A percentile compares a stretch with the other conserved stretches of the same genome.
Evolutionary conservation across 228 moss, liverwort and hornwort species (phyloP).

Genomic region (Sphagnum fallax): DNA sequence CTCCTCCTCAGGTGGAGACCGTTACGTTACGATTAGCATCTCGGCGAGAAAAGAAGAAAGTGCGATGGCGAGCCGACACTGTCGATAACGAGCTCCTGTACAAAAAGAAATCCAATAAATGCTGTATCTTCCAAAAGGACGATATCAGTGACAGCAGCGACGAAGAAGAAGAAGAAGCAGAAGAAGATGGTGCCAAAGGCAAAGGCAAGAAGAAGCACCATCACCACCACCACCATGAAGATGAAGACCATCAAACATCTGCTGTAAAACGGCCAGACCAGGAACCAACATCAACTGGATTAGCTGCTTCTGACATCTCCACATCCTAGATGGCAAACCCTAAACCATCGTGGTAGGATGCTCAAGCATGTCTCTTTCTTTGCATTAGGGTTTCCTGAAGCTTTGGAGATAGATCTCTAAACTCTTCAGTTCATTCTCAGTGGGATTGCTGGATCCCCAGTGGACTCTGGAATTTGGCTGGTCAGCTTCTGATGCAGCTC

Average conservation of each 20-base stretch:
- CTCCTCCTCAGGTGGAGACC: conserved; percentile 39
- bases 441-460: too few relatives aligned
- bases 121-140: conserved; percentile 86
- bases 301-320: too few relatives aligned
- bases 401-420: too few relatives aligned
- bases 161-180: conserved; percentile 18
- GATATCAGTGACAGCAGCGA: conserved; percentile 54
- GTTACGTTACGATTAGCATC: conserved; percentile 68
- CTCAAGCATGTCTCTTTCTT: too few relatives aligned
- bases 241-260: conserved; percentile 13
- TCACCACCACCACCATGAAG: conserved; percentile 32
- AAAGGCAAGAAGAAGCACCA: conserved; percentile 49
- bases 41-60: conserved; percentile 55
- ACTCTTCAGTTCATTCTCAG: too few relatives aligned
- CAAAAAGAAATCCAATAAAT: conserved; percentile 92
- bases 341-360: too few relatives aligned
- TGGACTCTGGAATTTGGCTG: too few relatives aligned
- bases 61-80: conserved; percentile 76
- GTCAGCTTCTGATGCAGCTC: too few relatives aligned
- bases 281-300: conserved; percentile 11
- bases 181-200: conserved; percentile 33
- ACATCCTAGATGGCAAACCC: too few relatives aligned
- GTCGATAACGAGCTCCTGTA: conserved; percentile 90
- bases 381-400: too few relatives aligned
- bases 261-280: conserved; percentile 1